Evolutionary conservation across 2,329 filamentous ascomycete species (phyloP), one percentile per base, ranked within the genome.

Genomic region (Biscogniauxia mediterranea): DNA sequence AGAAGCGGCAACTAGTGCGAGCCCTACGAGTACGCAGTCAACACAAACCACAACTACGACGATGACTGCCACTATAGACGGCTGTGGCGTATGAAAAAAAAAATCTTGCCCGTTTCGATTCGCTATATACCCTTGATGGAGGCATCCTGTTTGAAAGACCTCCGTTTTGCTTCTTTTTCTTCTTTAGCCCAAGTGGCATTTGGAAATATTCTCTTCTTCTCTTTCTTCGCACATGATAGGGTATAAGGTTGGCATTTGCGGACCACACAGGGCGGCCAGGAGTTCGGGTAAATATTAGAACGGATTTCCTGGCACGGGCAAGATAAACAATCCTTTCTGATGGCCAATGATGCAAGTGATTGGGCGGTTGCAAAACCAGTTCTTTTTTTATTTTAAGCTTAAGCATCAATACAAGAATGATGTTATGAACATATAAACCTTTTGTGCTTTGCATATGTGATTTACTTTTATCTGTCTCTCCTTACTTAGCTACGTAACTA

Each of bases 81-180:
- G n/a, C 5, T 66, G 65, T 49, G 57, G 54, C 4, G 55, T 57
- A 38, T 55, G 21, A 49, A 25, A 5, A 32, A 58, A 25, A 38
- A 38, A 53, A 51, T 59, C 38, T 53, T 54, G 5, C 28, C 52
- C 55, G 55, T 61, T 66, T 62, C 55, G 56, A 50, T 65, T 58
- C 59, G 54, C 58, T 56, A 62, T 56, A 65, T 61, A 64, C 52
- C 28, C 55, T 61, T 52, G 42, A 56, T 57, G 51, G 11, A 21
- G 55, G 53, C n/a, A 52, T 28, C 28, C 28, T 25, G n/a, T 59
- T 32, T 46, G 11, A 32, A 13, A 55, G 59, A 60, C 13, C 62
- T 59, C 56, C 58, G 54, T 70, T 46, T 72, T 67, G 58, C 61
- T 72, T 73, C 69, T 71, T 66, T 61, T 72, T 73, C 69, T 71